phyloP scores from a whole-genome alignment of 2,329 filamentous ascomycete species.

The Trichoderma koningii region DNA sequence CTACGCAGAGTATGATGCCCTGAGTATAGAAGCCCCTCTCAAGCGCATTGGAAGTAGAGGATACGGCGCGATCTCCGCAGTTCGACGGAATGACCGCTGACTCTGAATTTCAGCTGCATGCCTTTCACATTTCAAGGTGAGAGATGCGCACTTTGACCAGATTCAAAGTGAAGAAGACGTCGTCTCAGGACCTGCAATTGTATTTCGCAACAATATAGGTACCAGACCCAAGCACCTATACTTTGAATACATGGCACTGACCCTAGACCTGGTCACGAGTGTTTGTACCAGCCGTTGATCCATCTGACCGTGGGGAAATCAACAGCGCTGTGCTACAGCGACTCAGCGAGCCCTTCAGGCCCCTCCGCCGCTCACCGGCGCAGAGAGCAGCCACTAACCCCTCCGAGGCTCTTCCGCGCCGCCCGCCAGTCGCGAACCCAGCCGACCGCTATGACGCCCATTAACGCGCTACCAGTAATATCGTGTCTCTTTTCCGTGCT shows the following conservation, averaged over 20 bases:
- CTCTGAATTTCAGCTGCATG: not conserved
- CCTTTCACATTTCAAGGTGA: too few relatives aligned
- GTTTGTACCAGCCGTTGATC: not conserved
- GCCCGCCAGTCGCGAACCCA: conserved; percentile 15
- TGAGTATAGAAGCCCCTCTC: not conserved
- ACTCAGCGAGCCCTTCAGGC: not conserved
- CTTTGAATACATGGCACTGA: too few relatives aligned
- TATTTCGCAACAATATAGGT: not conserved
- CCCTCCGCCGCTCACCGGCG: not conserved
- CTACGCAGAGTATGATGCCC: fast-evolving
- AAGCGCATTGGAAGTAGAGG: not conserved
- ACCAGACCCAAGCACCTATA: too few relatives aligned
- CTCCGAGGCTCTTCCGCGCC: conserved; percentile 1
- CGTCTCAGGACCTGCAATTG: not conserved
- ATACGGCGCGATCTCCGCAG: not conserved
- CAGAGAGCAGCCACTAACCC: conserved; percentile 2
- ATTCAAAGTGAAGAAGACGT: too few relatives aligned
- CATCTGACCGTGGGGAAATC: not conserved
- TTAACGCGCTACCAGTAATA: not conserved
- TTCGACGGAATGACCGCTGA: not conserved
- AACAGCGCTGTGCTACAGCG: conserved; percentile 1
- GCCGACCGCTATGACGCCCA: conserved; percentile 15
- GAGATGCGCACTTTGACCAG: too few relatives aligned
- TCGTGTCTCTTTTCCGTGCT: not conserved
- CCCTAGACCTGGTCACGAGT: too few relatives aligned